Conservation (phyloP, 2,329 filamentous ascomycete genomes). For the Penicillium sp. region DNA sequence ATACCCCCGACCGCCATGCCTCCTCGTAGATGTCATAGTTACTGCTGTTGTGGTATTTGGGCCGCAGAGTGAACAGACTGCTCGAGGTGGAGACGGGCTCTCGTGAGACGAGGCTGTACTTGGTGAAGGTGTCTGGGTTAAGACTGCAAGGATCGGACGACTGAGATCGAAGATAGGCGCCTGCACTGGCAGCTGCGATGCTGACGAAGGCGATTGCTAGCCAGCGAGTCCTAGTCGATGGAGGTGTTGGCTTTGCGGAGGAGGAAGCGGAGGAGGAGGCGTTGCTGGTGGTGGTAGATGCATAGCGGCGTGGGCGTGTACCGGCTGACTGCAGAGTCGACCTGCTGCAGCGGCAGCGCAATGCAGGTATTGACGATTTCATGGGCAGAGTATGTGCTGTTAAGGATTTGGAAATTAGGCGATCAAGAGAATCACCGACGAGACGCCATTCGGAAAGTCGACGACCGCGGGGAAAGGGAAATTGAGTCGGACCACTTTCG, state of each 20-base stretch:
- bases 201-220: constrained; percentile 31
- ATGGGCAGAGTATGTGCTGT: constrained; percentile 4
- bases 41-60: constrained; percentile 25
- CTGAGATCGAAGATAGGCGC: constrained; percentile 31
- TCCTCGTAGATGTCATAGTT: constrained; percentile 38
- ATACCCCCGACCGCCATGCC: constrained; percentile 61
- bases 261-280: not conserved
- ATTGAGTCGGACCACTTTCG: constrained; percentile 9
- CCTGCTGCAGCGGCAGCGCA: constrained; percentile 11
- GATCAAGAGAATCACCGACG: not conserved
- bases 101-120: constrained; percentile 39
- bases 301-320: constrained; percentile 18
- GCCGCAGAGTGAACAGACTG: constrained; percentile 41
- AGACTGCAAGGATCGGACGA: constrained; percentile 22
- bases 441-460: not conserved
- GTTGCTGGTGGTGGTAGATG: constrained; percentile 6
- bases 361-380: constrained; percentile 11
- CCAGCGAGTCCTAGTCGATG: constrained; percentile 24
- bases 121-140: constrained; percentile 36
- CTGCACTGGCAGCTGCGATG: constrained; percentile 30
- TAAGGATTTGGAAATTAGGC: not conserved
- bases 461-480: constrained; percentile 10
- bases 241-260: not conserved
- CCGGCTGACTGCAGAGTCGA: constrained; percentile 8
- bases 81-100: constrained; percentile 43